Base-by-base conservation (phyloP, 2,329 filamentous ascomycete species). In the Pseudogymnoascus sp. region DNA sequence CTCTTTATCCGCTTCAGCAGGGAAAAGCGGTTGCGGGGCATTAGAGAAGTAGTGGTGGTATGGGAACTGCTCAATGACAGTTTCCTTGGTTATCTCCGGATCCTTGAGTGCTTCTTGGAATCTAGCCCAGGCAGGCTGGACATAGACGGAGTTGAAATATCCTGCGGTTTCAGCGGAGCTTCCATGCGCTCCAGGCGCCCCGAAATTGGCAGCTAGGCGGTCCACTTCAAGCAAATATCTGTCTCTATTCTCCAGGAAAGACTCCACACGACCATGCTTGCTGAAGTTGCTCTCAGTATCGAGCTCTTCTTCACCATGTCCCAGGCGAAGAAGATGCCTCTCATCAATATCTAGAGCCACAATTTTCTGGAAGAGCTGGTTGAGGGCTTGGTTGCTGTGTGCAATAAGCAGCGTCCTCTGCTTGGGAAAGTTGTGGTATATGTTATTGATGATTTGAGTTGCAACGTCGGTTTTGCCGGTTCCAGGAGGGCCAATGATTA, bases 391-490 rank as follows among this genome's bases (percentile, higher is more conserved):
- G 72, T 99, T 99, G 75, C 93, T 97, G 74, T 99, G 94, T 4
- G 94, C 94, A 66, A 99, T 86, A 40, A 99, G 84, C 15, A 99
- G 78, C 0, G 94, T 99, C 68, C 91, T 88, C 74, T 99, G 92
- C 66, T 87, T 81, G 6, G 94, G 92, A 72, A 97, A 99, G 75
- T 97, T 96, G 78, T 97, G 93, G 72, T 99, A 99, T 68, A 99
- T 89, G 74, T 97, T 97, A 78, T 90, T 97, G 76, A 99, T 99
- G 72, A 97, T 95, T 74, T 99, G 94, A 4, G 93, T 97, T 58
- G 92, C 92, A 60, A 99, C 94, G 75, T 99, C 94, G n/a, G 94
- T 99, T 79, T 99, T 99, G 65, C 95, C 94, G 5, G 94, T 99
- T 61, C 94, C 94, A 6, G 94, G 94, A 61, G 94, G 94, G 0